Conservation (phyloP, 345 rosid genomes). For the Salix viminalis region DNA sequence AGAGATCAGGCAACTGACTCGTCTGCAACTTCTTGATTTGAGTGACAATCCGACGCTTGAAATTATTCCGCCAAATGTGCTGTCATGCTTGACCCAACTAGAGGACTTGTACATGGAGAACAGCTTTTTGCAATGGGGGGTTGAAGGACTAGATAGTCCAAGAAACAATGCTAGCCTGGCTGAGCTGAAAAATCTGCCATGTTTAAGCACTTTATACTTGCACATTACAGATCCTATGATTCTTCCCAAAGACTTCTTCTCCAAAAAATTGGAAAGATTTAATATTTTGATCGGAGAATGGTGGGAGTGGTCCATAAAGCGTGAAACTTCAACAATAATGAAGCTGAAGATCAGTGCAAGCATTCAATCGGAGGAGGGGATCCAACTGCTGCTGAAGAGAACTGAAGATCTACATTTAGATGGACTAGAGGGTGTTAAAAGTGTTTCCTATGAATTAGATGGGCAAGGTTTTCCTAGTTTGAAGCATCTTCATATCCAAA, state of each 20-base stretch:
- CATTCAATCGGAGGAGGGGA: not conserved
- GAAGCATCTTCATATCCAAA: slow-evolving; percentile 12
- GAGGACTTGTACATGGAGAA: slow-evolving; percentile 20
- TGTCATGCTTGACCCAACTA: slow-evolving; percentile 5
- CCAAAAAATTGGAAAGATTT: slow-evolving; percentile 2
- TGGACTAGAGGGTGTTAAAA: slow-evolving; percentile 1
- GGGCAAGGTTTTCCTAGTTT: slow-evolving; percentile 10
- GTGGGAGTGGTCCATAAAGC: not conserved
- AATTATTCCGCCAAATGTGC: slow-evolving; percentile 7
- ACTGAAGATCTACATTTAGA: slow-evolving; percentile 13
- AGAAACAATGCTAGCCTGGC: slow-evolving; percentile 7
- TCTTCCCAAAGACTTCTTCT: slow-evolving; percentile 5
- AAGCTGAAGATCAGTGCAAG: slow-evolving; percentile 9
- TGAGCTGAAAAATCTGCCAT: slow-evolving; percentile 6
- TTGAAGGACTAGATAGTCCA: not conserved
- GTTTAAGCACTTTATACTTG: slow-evolving; percentile 5
- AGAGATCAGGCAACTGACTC: slow-evolving; percentile 2
- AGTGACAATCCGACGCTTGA: not conserved
- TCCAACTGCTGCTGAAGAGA: slow-evolving; percentile 1
- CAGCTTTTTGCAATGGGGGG: slow-evolving; percentile 7
- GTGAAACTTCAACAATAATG: slow-evolving; percentile 1
- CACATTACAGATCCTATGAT: not conserved
- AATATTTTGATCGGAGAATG: slow-evolving; percentile 15
- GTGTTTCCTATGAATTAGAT: slow-evolving; percentile 7
- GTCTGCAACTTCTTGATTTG: slow-evolving; percentile 18